These are phyloP conservation scores for Mycena kentingensis DNA, from an alignment of 768 basidiomycete genomes.

Conservation along the genomic window DNA sequence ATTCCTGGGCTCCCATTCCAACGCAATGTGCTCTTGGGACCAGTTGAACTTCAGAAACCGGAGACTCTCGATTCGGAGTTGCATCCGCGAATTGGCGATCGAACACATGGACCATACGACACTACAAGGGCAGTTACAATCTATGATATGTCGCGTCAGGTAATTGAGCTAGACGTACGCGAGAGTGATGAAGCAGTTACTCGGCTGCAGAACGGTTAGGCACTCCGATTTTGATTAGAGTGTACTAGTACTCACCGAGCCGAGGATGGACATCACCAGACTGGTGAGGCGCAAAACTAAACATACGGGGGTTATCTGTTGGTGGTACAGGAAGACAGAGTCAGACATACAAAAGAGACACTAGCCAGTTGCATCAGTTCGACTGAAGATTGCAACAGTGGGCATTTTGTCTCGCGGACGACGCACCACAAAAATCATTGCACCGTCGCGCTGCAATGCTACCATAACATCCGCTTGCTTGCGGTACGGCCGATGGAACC, in stretches of 20 bases:
- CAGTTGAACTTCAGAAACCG: too few species aligned
- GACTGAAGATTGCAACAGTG: neutral
- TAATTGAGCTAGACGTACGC: neutral
- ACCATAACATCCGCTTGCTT: neutral
- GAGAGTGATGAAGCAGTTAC: neutral
- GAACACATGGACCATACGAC: constrained; percentile 10
- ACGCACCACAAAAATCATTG: constrained; percentile 1
- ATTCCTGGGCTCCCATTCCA: too few species aligned
- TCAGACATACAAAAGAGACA: neutral
- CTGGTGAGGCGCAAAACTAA: too few species aligned
- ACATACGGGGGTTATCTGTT: too few species aligned
- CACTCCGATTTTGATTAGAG: neutral
- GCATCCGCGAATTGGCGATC: constrained; percentile 11
- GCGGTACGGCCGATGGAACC: constrained; percentile 2
- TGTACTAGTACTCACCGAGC: too few species aligned
- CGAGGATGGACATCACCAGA: neutral
- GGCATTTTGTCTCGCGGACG: neutral
- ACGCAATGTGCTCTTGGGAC: too few species aligned
- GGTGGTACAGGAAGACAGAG: neutral
- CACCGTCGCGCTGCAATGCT: constrained; percentile 1
- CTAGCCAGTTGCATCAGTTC: neutral
- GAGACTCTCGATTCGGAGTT: constrained; percentile 12
- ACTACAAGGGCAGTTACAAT: neutral
- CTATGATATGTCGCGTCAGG: too few species aligned
- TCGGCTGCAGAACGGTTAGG: neutral